These are phyloP conservation scores for Phytophthora ramorum DNA, from an alignment of 352 stramenopile genomes.

Conservation along the genomic window DNA sequence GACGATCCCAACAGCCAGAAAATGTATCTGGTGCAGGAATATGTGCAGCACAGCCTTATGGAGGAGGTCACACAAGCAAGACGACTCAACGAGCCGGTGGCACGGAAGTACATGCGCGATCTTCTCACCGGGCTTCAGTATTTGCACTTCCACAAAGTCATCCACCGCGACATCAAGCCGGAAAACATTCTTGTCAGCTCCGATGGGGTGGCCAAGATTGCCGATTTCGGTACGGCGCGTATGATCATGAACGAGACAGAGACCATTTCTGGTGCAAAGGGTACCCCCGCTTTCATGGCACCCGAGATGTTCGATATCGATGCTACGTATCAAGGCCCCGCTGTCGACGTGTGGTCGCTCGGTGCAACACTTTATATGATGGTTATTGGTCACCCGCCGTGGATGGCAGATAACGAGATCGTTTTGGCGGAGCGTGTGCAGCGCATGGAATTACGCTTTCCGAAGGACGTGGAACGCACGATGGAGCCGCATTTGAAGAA, in stretches of 20 bases:
- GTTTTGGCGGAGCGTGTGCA: conserved; percentile 86
- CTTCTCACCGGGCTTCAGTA: conserved; percentile 92
- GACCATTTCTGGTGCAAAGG: conserved; percentile 84
- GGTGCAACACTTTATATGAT: conserved; percentile 94
- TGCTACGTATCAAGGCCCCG: conserved; percentile 84
- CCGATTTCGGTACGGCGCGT: conserved; percentile 89
- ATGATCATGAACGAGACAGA: conserved; percentile 93
- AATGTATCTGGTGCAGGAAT: conserved; percentile 96
- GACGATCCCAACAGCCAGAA: conserved; percentile 94
- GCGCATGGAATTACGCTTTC: conserved; percentile 88
- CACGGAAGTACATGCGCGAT: conserved; percentile 90
- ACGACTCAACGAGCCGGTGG: conserved; percentile 68
- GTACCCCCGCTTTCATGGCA: conserved; percentile 91
- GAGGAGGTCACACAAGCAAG: conserved; percentile 84
- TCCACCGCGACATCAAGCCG: conserved; percentile 94
- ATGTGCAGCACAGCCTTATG: conserved; percentile 93
- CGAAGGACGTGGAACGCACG: conserved; percentile 70
- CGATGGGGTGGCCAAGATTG: conserved; percentile 89
- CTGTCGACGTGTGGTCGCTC: conserved; percentile 91
- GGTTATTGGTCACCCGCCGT: conserved; percentile 91
- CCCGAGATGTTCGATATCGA: conserved; percentile 93
- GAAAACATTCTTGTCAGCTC: conserved; percentile 88
- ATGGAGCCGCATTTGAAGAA: conserved; percentile 92
- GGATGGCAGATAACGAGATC: conserved; percentile 92
- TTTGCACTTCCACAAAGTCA: conserved; percentile 94